phyloP scores from a whole-genome alignment of 2,329 filamentous ascomycete genomes.

The Fusarium falciforme region DNA sequence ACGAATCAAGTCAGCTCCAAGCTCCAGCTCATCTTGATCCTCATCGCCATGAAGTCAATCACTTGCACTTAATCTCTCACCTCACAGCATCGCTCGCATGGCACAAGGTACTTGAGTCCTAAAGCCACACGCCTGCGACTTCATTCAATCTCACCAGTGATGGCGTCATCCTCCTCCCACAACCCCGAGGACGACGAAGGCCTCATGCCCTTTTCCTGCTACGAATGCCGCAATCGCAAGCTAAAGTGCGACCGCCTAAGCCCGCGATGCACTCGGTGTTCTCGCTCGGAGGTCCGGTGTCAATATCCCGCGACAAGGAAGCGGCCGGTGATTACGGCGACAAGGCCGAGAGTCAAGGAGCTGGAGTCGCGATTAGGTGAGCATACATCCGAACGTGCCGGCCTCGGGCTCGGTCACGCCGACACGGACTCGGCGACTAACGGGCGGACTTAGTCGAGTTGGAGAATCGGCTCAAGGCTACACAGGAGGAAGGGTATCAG shows the following conservation, averaged over 20 bases:
- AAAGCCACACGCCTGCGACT: too few species aligned
- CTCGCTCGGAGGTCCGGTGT: conserved; percentile 32
- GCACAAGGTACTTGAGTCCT: not conserved
- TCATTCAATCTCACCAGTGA: not conserved
- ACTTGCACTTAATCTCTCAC: not conserved
- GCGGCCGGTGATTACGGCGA: conserved; percentile 35
- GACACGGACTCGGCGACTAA: not conserved
- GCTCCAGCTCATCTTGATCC: not conserved
- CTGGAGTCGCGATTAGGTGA: conserved; percentile 43
- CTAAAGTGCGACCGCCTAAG: conserved; percentile 45
- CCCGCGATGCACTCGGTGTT: conserved; percentile 43
- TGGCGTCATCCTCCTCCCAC: conserved; percentile 23
- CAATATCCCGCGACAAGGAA: conserved; percentile 44
- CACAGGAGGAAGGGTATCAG: conserved; percentile 27
- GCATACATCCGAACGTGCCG: not conserved
- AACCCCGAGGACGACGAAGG: not conserved
- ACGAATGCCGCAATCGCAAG: conserved; percentile 44
- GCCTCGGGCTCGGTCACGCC: not conserved
- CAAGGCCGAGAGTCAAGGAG: conserved; percentile 44
- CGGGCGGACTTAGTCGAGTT: conserved; percentile 28
- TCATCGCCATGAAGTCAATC: not conserved
- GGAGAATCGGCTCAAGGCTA: conserved; percentile 36
- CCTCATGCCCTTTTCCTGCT: conserved; percentile 42
- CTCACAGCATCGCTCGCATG: not conserved
- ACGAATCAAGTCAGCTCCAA: not conserved